These are phyloP conservation scores for Euphrasia confusa DNA, from an alignment of 257 asterid species.

Conservation along the genomic window DNA sequence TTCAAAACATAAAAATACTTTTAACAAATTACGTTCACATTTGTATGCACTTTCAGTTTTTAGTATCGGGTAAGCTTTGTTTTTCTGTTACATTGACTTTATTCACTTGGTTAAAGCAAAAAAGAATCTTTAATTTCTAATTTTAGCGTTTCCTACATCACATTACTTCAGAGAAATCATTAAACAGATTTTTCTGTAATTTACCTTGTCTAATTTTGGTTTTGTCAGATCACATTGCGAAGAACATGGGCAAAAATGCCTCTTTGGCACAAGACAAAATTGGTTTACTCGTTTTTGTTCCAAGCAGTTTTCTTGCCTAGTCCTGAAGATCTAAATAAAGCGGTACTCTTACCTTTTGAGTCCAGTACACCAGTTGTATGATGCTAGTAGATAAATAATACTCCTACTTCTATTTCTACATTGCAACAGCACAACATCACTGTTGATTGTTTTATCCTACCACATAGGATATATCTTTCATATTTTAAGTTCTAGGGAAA, in stretches of 20 bases:
- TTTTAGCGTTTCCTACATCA: neutral
- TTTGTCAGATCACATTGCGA: slow-evolving; percentile 61
- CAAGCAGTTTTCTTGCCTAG: slow-evolving; percentile 44
- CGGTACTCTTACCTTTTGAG: slow-evolving; percentile 29
- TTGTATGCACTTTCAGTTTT: neutral
- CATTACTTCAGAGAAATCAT: neutral
- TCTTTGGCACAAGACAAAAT: slow-evolving; percentile 83
- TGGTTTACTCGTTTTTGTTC: slow-evolving; percentile 59
- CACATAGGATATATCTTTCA: neutral
- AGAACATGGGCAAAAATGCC: slow-evolving; percentile 96
- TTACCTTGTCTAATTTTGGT: slow-evolving; percentile 17
- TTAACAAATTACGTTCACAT: too few relatives aligned
- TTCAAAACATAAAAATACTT: too few relatives aligned
- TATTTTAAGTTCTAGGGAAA: neutral
- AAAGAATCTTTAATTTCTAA: neutral
- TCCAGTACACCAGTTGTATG: neutral
- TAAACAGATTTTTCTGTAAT: neutral
- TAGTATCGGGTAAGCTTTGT: neutral
- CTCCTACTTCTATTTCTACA: neutral
- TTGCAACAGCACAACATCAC: too few relatives aligned
- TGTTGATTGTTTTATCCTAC: slow-evolving; percentile 30
- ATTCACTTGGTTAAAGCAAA: neutral
- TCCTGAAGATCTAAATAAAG: slow-evolving; percentile 75
- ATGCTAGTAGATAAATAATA: neutral
- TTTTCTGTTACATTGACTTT: neutral